phyloP scores from a whole-genome alignment of 108 stramenopile species.

The Cyclotella sp. region DNA sequence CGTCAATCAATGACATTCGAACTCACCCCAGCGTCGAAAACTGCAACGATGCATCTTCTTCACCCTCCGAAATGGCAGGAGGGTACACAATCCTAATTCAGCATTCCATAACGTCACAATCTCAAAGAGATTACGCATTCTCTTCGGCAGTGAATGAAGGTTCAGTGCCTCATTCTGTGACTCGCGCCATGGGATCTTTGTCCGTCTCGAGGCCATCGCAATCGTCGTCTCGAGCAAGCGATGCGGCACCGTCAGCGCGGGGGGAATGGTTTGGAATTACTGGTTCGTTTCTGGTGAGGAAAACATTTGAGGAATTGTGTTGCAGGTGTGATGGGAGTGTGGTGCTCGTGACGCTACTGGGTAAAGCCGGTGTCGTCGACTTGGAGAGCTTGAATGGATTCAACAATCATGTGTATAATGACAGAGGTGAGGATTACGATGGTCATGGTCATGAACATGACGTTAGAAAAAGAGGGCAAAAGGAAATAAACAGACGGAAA shows the following conservation, averaged over 20 bases:
- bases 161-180: neutral
- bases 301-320: constrained; percentile 36
- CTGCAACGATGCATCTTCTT: too few relatives aligned
- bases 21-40: neutral
- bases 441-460: neutral
- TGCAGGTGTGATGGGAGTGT: constrained; percentile 34
- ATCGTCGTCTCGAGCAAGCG: neutral
- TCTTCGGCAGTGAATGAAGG: constrained; percentile 12
- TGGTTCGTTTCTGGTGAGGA: constrained; percentile 34
- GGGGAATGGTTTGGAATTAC: constrained; percentile 29
- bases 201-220: neutral
- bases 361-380: constrained; percentile 16
- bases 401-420: neutral
- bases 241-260: neutral
- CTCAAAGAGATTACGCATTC: constrained; percentile 32
- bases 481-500: constrained; percentile 7
- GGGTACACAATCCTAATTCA: constrained; percentile 48
- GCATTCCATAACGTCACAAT: constrained; percentile 45
- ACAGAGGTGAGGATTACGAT: constrained; percentile 6
- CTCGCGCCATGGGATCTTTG: too few relatives aligned
- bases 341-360: constrained; percentile 37
- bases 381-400: neutral
- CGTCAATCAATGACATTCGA: neutral
- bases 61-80: neutral
- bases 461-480: neutral